A percentile compares a stretch with the other conserved stretches of the same genome.
Evolutionary conservation across 371 early-diverging fungal species (phyloP).

Genomic region (Synchytrium microbalum): DNA sequence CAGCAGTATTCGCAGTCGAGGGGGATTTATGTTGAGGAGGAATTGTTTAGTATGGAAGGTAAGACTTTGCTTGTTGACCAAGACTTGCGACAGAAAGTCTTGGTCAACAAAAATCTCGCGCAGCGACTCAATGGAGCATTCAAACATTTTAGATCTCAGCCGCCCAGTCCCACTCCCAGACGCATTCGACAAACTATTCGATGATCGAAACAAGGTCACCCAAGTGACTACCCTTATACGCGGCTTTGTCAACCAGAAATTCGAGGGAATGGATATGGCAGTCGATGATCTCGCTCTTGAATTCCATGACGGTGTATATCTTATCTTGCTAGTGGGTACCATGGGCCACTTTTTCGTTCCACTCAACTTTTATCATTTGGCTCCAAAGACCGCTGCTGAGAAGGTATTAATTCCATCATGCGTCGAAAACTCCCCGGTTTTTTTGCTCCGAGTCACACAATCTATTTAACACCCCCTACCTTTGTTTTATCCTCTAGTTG

Average conservation of each 20-base stretch:
- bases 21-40: background rate
- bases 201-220: constrained; percentile 13
- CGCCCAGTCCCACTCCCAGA: constrained; percentile 9
- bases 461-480: too few species aligned
- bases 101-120: constrained; percentile 1
- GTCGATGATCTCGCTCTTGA: constrained; percentile 11
- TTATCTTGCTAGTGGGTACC: constrained; percentile 20
- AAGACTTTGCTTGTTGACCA: background rate
- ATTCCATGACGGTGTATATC: constrained; percentile 16
- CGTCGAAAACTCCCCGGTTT: background rate
- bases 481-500: too few species aligned
- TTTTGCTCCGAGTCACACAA: too few species aligned
- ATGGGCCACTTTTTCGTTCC: constrained; percentile 26
- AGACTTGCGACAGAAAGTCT: background rate
- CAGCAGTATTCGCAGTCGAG: background rate
- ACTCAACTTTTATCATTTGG: constrained; percentile 12
- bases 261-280: constrained; percentile 14
- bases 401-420: background rate
- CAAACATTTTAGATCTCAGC: too few species aligned
- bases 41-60: background rate
- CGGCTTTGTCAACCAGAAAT: constrained; percentile 18
- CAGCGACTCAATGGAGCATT: too few species aligned
- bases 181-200: constrained; percentile 19
- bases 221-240: constrained; percentile 13
- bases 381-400: background rate